Evolutionary conservation across 2,329 filamentous ascomycete species (phyloP), one percentile per base, ranked within the genome.

Genomic region (Ascochyta pisi): DNA sequence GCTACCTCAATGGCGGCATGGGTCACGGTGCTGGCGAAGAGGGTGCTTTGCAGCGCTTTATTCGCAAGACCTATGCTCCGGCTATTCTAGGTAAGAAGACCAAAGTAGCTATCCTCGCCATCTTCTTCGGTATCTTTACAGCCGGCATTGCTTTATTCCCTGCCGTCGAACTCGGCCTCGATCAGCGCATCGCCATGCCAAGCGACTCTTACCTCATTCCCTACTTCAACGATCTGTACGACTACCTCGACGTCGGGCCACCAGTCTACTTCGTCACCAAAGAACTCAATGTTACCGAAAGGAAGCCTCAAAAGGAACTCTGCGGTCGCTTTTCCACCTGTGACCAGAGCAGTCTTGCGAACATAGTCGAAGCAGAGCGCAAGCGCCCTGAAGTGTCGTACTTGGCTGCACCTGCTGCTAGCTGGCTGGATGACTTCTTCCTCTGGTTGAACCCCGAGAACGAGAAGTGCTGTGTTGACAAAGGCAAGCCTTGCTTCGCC

Each of bases 401-500:
- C 74, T 91, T 99, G 63, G 85, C 92, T 6, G 88, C 93, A 9
- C 90, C 92, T 0, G 88, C 94, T 0, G 95, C 96, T 3, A 97
- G 90, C 74, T 99, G 95, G 95, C 85, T 99, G 16, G 95, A 99
- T 63, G 95, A 99, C 72, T 98, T 92, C 78, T 92, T 98, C 77
- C 84, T 91, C 57, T 99, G 95, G 94, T 81, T 98, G n/a, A 96
- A 98, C 65, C 95, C 95, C 0, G 66, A 73, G 26, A 75, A 76
- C 39, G 89, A 92, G 40, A 79, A 83, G 34, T 87, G 86, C 78
- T 97, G 91, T 67, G 82, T 90, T 34, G 70, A 75, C 16, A 69
- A 73, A 13, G 85, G 85, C 41, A 80, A 87, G 65, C 82, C 88
- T 1, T 99, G 95, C 77, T 97, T 99, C 70, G 86, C 85, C 24